Evolutionary conservation across 768 basidiomycete species (phyloP).

Genomic region (Coprinellus micaceus): DNA sequence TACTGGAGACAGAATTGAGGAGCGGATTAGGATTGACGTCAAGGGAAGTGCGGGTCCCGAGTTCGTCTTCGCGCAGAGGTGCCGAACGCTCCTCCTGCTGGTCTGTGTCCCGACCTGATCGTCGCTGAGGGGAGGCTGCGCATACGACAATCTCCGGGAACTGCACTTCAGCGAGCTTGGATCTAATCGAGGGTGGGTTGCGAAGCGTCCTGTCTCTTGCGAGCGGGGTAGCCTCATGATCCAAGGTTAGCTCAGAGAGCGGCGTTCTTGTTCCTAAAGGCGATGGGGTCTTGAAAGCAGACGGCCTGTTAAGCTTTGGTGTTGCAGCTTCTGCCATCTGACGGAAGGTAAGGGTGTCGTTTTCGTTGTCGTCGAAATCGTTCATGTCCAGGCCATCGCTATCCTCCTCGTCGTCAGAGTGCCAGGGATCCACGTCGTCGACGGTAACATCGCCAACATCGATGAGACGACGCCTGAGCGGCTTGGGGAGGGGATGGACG

Average conservation of each 20-base stretch:
- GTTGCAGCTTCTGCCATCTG: conserved; percentile 35
- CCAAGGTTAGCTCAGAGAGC: conserved; percentile 31
- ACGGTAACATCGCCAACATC: conserved; percentile 50
- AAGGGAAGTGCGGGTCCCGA: not conserved
- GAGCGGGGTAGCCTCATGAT: conserved; percentile 32
- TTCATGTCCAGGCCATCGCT: conserved; percentile 17
- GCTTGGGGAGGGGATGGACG: conserved; percentile 21
- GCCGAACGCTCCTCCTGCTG: not conserved
- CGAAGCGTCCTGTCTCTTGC: conserved; percentile 30
- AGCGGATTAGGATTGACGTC: conserved; percentile 19
- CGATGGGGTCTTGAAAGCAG: conserved; percentile 15
- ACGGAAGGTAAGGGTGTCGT: conserved; percentile 33
- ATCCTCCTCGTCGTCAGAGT: conserved; percentile 32
- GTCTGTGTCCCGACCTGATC: conserved; percentile 17
- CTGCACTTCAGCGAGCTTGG: conserved; percentile 19
- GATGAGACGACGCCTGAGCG: conserved; percentile 39
- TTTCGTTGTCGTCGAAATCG: conserved; percentile 31
- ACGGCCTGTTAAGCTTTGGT: conserved; percentile 23
- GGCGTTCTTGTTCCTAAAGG: conserved; percentile 33
- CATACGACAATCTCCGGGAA: conserved; percentile 8
- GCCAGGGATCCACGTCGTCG: conserved; percentile 31
- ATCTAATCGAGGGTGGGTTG: conserved; percentile 18
- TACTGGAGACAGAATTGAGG: conserved; percentile 12
- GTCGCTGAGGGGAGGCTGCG: conserved; percentile 7
- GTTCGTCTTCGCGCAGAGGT: not conserved